phyloP scores from a whole-genome alignment of 208 protist genomes.

The Trypanosoma conorhini region DNA sequence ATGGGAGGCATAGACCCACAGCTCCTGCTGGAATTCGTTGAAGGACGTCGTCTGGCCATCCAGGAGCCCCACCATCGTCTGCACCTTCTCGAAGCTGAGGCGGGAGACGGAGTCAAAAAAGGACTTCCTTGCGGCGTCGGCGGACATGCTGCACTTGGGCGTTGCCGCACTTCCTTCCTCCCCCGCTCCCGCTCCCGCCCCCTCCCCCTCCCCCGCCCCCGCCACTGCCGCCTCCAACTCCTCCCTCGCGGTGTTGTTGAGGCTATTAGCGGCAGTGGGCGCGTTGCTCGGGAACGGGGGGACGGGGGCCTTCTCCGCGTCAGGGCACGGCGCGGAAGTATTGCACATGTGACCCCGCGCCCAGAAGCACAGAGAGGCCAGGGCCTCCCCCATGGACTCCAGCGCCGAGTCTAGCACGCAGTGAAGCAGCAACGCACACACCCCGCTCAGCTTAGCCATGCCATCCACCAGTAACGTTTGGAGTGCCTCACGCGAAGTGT shows the following conservation, averaged over 20 bases:
- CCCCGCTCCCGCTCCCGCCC: not conserved
- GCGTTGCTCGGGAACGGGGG: not conserved
- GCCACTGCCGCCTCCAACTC: not conserved
- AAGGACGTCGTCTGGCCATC: constrained; percentile 23
- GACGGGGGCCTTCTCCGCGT: not conserved
- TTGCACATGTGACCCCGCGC: constrained; percentile 4
- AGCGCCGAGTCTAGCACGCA: constrained; percentile 32
- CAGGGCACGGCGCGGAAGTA: not conserved
- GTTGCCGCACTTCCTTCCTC: not conserved
- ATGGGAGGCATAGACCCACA: constrained; percentile 25
- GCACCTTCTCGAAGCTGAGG: constrained; percentile 24
- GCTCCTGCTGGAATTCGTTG: constrained; percentile 12
- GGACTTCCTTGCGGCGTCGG: constrained; percentile 4
- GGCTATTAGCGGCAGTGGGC: not conserved
- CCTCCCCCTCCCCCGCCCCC: not conserved
- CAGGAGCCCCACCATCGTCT: constrained; percentile 14
- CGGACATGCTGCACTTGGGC: not conserved
- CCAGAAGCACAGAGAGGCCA: constrained; percentile 24
- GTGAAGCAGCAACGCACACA: constrained; percentile 25
- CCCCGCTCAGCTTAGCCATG: constrained; percentile 14
- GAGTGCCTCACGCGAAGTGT: constrained; percentile 24
- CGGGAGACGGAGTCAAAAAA: constrained; percentile 23
- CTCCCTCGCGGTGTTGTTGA: not conserved
- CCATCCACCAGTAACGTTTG: constrained; percentile 14
- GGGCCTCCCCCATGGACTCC: constrained; percentile 28